Evolutionary conservation across 2,329 filamentous ascomycete species (phyloP).

Genomic region (Hypoxylon sp.): DNA sequence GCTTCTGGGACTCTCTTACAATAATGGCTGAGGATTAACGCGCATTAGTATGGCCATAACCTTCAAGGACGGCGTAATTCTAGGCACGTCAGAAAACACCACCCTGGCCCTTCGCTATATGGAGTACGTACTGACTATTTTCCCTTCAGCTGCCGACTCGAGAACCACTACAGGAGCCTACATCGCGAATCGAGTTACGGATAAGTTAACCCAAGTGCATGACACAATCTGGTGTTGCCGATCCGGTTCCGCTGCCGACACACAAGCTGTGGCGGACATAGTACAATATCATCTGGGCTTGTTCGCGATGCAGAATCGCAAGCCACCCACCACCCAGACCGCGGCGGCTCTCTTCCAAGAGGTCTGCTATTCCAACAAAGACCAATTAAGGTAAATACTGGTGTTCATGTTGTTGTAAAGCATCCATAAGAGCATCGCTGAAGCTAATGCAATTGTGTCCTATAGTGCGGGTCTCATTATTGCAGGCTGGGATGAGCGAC

Average conservation of each 20-base stretch:
- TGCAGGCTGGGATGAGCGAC: constrained; percentile 95
- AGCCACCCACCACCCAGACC: constrained; percentile 92
- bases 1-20: constrained; percentile 4
- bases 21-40: constrained; percentile 40
- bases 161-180: constrained; percentile 97
- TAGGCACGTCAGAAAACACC: constrained; percentile 68
- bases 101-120: background rate
- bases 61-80: constrained; percentile 97
- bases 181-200: constrained; percentile 98
- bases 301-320: constrained; percentile 91
- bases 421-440: background rate
- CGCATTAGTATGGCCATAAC: constrained; percentile 92
- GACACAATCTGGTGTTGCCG: constrained; percentile 99
- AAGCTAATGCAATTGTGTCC: constrained; percentile 18
- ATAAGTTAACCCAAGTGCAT: constrained; percentile 98
- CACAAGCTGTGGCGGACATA: constrained; percentile 97
- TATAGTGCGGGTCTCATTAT: constrained; percentile 94
- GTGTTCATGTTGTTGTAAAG: background rate
- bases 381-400: constrained; percentile 81
- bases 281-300: constrained; percentile 96
- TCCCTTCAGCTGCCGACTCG: constrained; percentile 83
- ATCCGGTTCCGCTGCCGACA: constrained; percentile 96
- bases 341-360: constrained; percentile 98
- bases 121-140: constrained; percentile 31
- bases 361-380: constrained; percentile 98